These are phyloP conservation scores for Grammothele lineata DNA, from an alignment of 768 basidiomycete species.

Conservation along the genomic window DNA sequence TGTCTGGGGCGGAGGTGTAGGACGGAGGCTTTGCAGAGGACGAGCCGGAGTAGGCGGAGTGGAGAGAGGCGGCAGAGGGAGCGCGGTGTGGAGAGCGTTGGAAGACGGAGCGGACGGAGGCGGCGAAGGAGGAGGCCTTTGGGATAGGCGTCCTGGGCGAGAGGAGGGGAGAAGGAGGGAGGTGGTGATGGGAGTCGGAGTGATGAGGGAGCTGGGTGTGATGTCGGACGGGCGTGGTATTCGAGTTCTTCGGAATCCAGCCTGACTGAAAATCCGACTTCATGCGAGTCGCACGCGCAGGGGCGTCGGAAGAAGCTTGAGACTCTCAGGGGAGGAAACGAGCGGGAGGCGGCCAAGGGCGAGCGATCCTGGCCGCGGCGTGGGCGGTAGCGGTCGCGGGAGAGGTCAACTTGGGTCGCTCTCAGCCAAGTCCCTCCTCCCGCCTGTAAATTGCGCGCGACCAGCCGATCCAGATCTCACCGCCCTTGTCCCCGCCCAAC, in stretches of 20 bases:
- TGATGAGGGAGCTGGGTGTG: slow-evolving; percentile 20
- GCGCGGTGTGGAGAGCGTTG: slow-evolving; percentile 38
- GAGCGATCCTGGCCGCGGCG: slow-evolving; percentile 6
- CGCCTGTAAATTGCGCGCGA: not conserved
- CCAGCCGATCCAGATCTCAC: slow-evolving; percentile 9
- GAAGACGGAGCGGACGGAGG: slow-evolving; percentile 51
- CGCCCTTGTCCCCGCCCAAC: not conserved
- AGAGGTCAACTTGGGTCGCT: too few species aligned
- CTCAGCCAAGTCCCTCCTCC: not conserved
- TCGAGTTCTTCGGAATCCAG: slow-evolving; percentile 17
- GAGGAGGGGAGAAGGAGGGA: slow-evolving; percentile 12
- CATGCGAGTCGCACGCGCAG: slow-evolving; percentile 12
- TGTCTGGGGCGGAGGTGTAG: slow-evolving; percentile 37
- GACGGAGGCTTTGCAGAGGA: slow-evolving; percentile 18
- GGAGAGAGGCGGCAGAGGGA: slow-evolving; percentile 47
- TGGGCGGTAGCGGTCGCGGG: not conserved
- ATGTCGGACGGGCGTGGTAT: slow-evolving; percentile 14
- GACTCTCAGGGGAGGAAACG: not conserved
- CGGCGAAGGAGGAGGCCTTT: slow-evolving; percentile 20
- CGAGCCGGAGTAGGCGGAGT: slow-evolving; percentile 39
- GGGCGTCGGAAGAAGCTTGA: slow-evolving; percentile 5
- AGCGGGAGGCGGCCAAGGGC: slow-evolving; percentile 1
- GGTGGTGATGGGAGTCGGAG: slow-evolving; percentile 20
- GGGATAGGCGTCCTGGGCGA: slow-evolving; percentile 8
- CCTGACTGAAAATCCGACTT: slow-evolving; percentile 15